Conservation (phyloP, 805 yeast species). For the Wickerhamomyces alni region DNA sequence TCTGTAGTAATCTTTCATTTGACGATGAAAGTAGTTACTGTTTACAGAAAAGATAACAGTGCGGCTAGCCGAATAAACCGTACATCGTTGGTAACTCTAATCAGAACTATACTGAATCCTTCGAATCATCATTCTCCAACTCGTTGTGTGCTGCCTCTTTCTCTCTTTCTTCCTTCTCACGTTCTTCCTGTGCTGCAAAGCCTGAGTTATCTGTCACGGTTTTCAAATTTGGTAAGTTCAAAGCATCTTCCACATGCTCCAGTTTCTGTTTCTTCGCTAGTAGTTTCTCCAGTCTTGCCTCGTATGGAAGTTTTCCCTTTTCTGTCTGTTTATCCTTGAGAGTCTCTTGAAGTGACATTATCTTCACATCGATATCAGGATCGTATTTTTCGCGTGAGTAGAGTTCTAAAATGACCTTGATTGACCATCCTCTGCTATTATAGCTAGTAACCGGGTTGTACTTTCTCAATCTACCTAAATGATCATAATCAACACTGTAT, state of each 20-base stretch:
- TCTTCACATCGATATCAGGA: constrained; percentile 6
- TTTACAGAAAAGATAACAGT: too few species aligned
- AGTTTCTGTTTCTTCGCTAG: too few species aligned
- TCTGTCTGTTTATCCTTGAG: background rate
- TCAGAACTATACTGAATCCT: too few species aligned
- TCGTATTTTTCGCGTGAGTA: constrained; percentile 4
- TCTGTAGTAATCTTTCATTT: too few species aligned
- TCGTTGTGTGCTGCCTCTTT: background rate
- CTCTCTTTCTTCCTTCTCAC: background rate
- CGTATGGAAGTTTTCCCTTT: background rate
- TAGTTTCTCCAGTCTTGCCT: background rate
- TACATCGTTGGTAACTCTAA: too few species aligned
- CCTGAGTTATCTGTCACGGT: too few species aligned
- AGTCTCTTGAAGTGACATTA: background rate
- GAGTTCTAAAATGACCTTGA: constrained; percentile 8
- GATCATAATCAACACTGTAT: constrained; percentile 1
- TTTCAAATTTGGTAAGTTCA: too few species aligned
- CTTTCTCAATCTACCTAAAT: constrained; percentile 2
- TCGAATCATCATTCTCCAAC: background rate
- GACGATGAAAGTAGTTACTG: too few species aligned
- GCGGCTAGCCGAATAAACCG: too few species aligned
- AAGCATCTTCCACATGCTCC: too few species aligned
- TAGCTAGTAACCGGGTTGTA: constrained; percentile 4
- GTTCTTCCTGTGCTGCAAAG: too few species aligned
- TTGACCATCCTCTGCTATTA: constrained; percentile 6